These are phyloP conservation scores for Paracorniculantispora psalliotae DNA, from an alignment of 2,329 filamentous ascomycete genomes.

Conservation along the genomic window DNA sequence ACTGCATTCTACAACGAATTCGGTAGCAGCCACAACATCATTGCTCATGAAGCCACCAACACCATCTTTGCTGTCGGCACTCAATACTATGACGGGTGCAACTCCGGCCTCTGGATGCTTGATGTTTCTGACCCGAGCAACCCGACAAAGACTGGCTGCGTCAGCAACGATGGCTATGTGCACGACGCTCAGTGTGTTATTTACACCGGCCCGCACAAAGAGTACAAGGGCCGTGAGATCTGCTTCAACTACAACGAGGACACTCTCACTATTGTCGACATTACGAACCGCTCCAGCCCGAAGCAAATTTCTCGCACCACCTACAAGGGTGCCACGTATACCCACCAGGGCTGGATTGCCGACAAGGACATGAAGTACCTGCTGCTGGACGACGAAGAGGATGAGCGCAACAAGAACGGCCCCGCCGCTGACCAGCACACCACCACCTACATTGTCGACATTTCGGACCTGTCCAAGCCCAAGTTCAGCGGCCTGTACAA, in stretches of 20 bases:
- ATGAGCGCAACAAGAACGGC: constrained; percentile 39
- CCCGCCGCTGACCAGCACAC: constrained; percentile 39
- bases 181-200: constrained; percentile 57
- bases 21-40: constrained; percentile 38
- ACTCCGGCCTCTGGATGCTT: constrained; percentile 49
- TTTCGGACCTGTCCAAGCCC: constrained; percentile 37
- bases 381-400: constrained; percentile 49
- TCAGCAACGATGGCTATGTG: constrained; percentile 46
- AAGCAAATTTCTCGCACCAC: constrained; percentile 47
- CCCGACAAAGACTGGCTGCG: constrained; percentile 46
- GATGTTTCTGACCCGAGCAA: constrained; percentile 47
- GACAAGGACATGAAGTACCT: constrained; percentile 43
- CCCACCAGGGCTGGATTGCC: constrained; percentile 53
- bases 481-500: constrained; percentile 40
- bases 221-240: constrained; percentile 45
- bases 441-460: constrained; percentile 49
- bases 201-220: constrained; percentile 46
- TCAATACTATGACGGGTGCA: constrained; percentile 34
- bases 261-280: constrained; percentile 48
- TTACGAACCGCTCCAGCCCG: constrained; percentile 43
- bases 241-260: constrained; percentile 55
- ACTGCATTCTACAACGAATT: constrained; percentile 29
- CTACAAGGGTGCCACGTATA: constrained; percentile 53
- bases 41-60: constrained; percentile 36
- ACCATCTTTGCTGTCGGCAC: constrained; percentile 40